Base-by-base conservation (phyloP, 805 yeast genomes). In the Kodamaea lidongshanica region DNA sequence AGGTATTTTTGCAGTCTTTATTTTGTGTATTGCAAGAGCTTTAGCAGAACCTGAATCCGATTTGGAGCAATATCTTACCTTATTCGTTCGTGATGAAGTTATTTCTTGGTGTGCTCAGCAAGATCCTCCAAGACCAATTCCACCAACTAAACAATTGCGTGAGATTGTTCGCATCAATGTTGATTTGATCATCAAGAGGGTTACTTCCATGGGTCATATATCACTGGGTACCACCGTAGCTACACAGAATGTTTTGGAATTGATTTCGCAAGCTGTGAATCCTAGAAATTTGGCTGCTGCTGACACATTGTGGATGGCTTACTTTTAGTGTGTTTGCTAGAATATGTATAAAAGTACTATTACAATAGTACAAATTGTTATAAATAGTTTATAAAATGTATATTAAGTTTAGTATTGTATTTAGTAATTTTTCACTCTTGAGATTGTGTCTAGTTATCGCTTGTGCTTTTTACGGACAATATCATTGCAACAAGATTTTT, bases 291-390 rank as follows among this genome's bases (percentile, higher is more conserved):
- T 92, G 44, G 96, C 97, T 10, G 77, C 85, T 32, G 80, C 94
- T 5, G 98, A 92, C 46, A 77, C 87, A 10, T 68, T 84, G 41
- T 92, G 95, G 87, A 85, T 92, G 95, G 92, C 98, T 1, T 92
- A 86, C 61, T 74, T 87, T 44, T 87, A 63, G 28, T 16, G 17
- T 19, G n/a, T 22, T 11, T 38, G 23, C n/a, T 24, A 32, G 16
- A 22, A 23, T 27, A 22, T 18, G 30, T 12, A 27, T n/a, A n/a
- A n/a, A n/a, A n/a, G n/a, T n/a, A n/a, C n/a, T n/a, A n/a, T n/a
- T n/a, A n/a, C n/a, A n/a, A n/a, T n/a, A n/a, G n/a, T n/a, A n/a
- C n/a, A n/a, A n/a, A n/a, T n/a, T n/a, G n/a, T n/a, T n/a, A n/a
- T n/a, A n/a, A n/a, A n/a, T n/a, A n/a, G n/a, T n/a, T n/a, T n/a